Conservation (phyloP, 257 asterid species). For the Primulina tabacum region DNA sequence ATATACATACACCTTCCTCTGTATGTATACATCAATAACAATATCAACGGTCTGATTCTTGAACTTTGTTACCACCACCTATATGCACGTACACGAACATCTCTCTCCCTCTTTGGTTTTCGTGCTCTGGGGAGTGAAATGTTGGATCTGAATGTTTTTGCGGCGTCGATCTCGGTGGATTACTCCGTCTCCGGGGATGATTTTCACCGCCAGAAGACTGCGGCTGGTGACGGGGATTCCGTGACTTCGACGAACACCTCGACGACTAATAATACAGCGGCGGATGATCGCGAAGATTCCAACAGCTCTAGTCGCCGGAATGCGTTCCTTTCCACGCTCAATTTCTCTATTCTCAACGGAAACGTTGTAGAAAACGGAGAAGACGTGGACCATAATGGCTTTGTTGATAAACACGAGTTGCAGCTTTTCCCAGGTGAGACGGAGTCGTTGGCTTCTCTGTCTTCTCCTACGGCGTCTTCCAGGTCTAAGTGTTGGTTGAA, state of each 20-base stretch:
- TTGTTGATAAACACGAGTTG: conserved; percentile 31
- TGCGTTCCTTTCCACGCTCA: conserved; percentile 47
- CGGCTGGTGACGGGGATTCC: conserved; percentile 43
- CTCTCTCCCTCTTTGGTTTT: neutral
- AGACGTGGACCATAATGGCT: conserved; percentile 20
- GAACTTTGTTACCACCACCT: neutral
- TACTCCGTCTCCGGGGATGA: conserved; percentile 39
- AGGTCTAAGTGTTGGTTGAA: conserved; percentile 41
- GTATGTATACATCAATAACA: too few relatives aligned
- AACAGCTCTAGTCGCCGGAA: conserved; percentile 37
- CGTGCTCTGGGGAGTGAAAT: conserved; percentile 23
- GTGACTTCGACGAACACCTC: conserved; percentile 54
- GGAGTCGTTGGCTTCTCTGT: conserved; percentile 24
- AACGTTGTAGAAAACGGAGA: conserved; percentile 38
- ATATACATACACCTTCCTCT: neutral
- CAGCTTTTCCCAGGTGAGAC: conserved; percentile 58
- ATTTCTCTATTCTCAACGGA: conserved; percentile 58
- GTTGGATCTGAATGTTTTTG: conserved; percentile 87
- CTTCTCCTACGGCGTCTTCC: conserved; percentile 12
- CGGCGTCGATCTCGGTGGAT: conserved; percentile 37
- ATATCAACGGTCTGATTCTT: neutral
- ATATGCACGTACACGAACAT: neutral
- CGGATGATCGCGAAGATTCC: conserved; percentile 43
- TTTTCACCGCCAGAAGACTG: conserved; percentile 28
- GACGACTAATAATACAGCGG: conserved; percentile 38